Base-by-base conservation (phyloP, 208 protist species). In the Acanthamoeba lenticulata region DNA sequence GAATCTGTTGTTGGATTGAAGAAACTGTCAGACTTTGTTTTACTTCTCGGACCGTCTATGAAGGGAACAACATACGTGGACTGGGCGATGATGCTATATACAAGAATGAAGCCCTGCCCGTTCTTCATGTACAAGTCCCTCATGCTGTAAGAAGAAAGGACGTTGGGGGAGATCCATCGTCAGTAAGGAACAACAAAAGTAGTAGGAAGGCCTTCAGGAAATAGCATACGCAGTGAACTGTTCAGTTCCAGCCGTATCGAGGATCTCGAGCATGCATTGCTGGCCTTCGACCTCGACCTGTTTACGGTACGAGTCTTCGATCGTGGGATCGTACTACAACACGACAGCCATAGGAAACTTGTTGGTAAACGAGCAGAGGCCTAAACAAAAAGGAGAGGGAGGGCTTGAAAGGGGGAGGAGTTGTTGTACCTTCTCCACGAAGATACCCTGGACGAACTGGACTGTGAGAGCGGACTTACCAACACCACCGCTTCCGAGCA, bases 81-180 rank as follows among this genome's bases (percentile, higher is more conserved):
- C 1, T 97, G 90, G 62, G 97, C 94, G 67, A 97, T 98, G 65
- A 98, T 97, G 36, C 93, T 94, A 90, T 97, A 98, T 9, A 98
- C 97, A 19, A 98, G 89, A 24, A 98, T 90, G 91, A 98, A 98
- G 90, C 97, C 97, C 93, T 98, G 94, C 21, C 97, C 97, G 67
- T 97, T 97, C 86, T 97, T 97, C 95, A 98, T 98, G 94, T 98
- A 98, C 55, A 97, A 62, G 91, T 98, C 97, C 92, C 97, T 93
- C 97, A 98, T 97, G 32, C 96, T 57, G 96, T 96, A 69, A 97
- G 98, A 90, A 97, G 95, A 15, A 52, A 29, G 2, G 13, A 4
- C 21, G 2, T 1, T 7, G 44, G 1, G 27, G 55, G 79, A 44
- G 32, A 9, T 27, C 1, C n/a, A 13, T 4, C 32, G 24, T 27